These are phyloP conservation scores for Lasiosphaeriaceae sp. DNA, from an alignment of 495 filamentous ascomycete genomes.

Conservation along the genomic window DNA sequence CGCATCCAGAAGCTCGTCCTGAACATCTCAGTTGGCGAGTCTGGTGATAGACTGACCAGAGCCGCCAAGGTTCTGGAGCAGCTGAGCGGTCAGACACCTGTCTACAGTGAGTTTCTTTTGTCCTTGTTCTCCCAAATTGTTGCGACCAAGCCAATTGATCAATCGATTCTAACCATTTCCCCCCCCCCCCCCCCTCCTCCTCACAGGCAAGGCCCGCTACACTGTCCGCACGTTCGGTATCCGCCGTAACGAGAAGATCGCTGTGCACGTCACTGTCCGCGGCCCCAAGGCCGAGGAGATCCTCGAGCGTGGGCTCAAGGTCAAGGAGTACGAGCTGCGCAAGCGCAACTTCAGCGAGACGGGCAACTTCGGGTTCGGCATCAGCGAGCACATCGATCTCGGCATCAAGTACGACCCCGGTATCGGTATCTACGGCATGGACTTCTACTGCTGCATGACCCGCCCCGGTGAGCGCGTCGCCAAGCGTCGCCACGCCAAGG, in stretches of 20 bases:
- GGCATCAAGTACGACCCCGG: conserved; percentile 99
- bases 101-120: conserved; percentile 73
- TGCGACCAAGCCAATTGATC: too few species aligned
- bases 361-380: conserved; percentile 99
- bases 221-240: conserved; percentile 99
- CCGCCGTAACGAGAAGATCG: conserved; percentile 99
- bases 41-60: conserved; percentile 99
- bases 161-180: not conserved
- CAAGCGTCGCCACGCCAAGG: conserved; percentile 86
- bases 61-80: conserved; percentile 99
- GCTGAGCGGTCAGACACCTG: conserved; percentile 97
- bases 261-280: conserved; percentile 98
- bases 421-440: conserved; percentile 99
- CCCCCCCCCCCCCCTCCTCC: not conserved
- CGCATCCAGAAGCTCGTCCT: conserved; percentile 99
- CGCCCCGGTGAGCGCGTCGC: conserved; percentile 96
- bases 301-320: conserved; percentile 98
- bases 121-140: not conserved
- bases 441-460: conserved; percentile 99
- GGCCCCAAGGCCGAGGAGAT: conserved; percentile 99
- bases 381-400: conserved; percentile 99
- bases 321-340: conserved; percentile 99
- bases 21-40: conserved; percentile 99
- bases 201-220: conserved; percentile 94
- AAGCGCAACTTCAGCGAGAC: conserved; percentile 99